Evolutionary conservation across 768 basidiomycete genomes (phyloP).

Genomic region (Leccinum fibrillosum): DNA sequence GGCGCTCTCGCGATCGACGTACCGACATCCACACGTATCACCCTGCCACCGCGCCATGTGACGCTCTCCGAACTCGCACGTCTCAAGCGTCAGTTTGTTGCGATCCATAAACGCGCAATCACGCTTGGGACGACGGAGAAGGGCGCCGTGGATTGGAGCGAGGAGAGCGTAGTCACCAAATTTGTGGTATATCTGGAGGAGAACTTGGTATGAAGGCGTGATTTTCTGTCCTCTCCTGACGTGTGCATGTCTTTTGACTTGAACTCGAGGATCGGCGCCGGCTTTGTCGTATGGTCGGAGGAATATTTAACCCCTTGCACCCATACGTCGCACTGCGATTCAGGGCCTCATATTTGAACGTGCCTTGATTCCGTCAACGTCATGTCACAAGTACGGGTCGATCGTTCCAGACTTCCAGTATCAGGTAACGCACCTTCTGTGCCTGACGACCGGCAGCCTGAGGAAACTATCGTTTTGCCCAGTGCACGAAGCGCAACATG

Average conservation of each 20-base stretch:
- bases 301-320: not conserved
- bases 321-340: not conserved
- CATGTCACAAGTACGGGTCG: not conserved
- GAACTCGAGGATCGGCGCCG: not conserved
- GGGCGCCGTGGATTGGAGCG: slow-evolving; percentile 74
- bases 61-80: slow-evolving; percentile 88
- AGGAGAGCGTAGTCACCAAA: slow-evolving; percentile 63
- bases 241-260: not conserved
- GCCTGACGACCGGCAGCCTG: not conserved
- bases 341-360: not conserved
- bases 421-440: not conserved
- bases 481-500: not conserved
- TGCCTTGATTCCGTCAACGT: not conserved
- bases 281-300: no score
- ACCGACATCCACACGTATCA: slow-evolving; percentile 48
- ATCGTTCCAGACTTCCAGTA: not conserved
- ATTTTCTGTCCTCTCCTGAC: not conserved
- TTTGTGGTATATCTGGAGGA: slow-evolving; percentile 74
- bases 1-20: slow-evolving; percentile 34
- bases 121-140: slow-evolving; percentile 78
- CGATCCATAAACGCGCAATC: slow-evolving; percentile 85
- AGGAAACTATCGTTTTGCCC: not conserved
- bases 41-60: slow-evolving; percentile 65
- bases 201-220: slow-evolving; percentile 45
- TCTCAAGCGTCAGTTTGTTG: slow-evolving; percentile 87